These are phyloP conservation scores for Pythium folliculosum DNA, from an alignment of 352 stramenopile species.

Conservation along the genomic window DNA sequence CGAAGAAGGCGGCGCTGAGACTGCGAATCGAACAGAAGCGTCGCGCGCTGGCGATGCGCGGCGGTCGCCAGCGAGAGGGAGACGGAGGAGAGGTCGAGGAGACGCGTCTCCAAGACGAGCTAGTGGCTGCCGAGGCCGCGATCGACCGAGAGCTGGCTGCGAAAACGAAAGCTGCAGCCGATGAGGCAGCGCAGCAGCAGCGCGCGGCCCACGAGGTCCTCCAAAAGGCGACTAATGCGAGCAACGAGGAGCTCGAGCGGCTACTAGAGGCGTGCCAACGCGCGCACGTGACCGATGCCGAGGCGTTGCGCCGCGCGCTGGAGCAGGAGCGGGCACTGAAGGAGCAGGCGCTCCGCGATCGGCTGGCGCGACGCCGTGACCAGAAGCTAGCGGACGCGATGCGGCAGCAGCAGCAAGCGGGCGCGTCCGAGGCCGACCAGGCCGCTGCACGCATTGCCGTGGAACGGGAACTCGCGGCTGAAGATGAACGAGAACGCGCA, in stretches of 20 bases:
- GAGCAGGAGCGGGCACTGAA: constrained; percentile 16
- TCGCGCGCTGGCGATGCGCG: constrained; percentile 7
- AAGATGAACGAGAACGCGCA: constrained; percentile 9
- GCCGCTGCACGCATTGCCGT: not conserved
- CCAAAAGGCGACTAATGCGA: not conserved
- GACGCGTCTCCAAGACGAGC: constrained; percentile 2
- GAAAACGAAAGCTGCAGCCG: not conserved
- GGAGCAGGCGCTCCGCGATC: constrained; percentile 20
- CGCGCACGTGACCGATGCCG: constrained; percentile 8
- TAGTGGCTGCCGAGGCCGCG: not conserved
- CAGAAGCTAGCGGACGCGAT: constrained; percentile 12
- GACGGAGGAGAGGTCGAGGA: not conserved
- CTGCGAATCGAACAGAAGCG: constrained; percentile 22
- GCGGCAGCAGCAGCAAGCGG: not conserved
- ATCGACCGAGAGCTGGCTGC: constrained; percentile 6
- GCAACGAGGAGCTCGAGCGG: constrained; percentile 15
- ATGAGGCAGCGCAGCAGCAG: constrained; percentile 8
- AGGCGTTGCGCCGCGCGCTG: constrained; percentile 10
- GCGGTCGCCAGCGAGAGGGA: not conserved
- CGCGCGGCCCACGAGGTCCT: not conserved
- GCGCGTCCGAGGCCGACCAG: not conserved
- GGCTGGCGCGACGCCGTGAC: constrained; percentile 11
- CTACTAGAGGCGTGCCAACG: constrained; percentile 14
- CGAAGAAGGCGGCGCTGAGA: constrained; percentile 3
- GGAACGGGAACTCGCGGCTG: constrained; percentile 8